Evolutionary conservation across 1,284 basidiomycete species (phyloP), one percentile per base, ranked within the genome.

Genomic region (Malassezia nana): DNA sequence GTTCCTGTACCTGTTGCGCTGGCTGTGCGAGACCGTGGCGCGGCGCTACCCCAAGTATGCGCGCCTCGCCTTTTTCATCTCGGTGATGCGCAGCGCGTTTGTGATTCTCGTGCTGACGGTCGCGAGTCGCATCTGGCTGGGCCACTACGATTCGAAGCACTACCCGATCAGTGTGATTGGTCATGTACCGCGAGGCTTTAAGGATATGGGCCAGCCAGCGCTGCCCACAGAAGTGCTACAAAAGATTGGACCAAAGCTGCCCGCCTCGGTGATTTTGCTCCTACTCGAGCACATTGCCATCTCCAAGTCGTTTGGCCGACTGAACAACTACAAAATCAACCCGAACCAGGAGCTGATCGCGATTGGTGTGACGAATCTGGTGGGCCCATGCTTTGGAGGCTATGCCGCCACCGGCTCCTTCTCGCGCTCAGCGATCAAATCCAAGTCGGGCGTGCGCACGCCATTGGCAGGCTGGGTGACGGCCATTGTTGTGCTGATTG

Each of bases 361-460:
- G 35, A 96, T 98, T 62, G 92, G 94, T 38, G 89, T 96, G n/a
- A 84, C 89, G 9, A 92, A 91, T 74, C 50, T 71, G 22, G 55
- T 73, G 38, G 68, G 69, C 20, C 70, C 72, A 15, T 78, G 84
- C 62, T 94, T 95, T 75, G 81, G 83, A 54, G 92, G 89, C 2
- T 98, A 95, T 75, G 90, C 92, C 7, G 89, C 91, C 0, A 98
- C 94, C 7, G 94, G 92, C 13, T 96, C 91, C 0, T 98, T 98
- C 81, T 95, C 90, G 33, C 88, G 92, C 31, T 89, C 90, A 3
- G 92, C 92, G 0, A 80, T 98, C 75, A 90, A 95, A 77, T 85
- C 87, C 50, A 94, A 94, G 77, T 91, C 88, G 0, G 92, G 92
- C 56, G 92, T 96, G 18, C 84, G 92, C 59, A 95, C 92, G 6